These are phyloP conservation scores for Coelastrella sp. DNA, from an alignment of 139 green algal species.

Conservation along the genomic window DNA sequence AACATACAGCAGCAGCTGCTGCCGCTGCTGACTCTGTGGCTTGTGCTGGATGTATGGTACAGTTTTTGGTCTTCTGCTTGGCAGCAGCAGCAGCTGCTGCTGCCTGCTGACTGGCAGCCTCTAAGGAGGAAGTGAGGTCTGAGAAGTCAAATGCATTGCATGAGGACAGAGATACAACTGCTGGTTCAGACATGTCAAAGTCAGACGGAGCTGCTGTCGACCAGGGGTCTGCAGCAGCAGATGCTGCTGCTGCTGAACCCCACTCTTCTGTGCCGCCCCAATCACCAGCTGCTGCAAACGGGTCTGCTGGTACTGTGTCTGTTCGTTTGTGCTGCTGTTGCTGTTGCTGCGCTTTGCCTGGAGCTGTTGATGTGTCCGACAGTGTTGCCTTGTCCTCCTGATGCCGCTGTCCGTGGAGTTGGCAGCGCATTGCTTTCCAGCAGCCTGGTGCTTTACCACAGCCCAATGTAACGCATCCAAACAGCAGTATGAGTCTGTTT, in stretches of 20 bases:
- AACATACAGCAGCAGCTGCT: constrained; percentile 13
- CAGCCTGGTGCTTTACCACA: constrained; percentile 59
- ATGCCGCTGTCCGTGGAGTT: constrained; percentile 40
- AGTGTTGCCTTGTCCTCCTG: background rate
- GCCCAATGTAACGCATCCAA: constrained; percentile 55
- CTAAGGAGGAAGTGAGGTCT: constrained; percentile 63
- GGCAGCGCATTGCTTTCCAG: constrained; percentile 65
- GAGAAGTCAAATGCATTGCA: constrained; percentile 62
- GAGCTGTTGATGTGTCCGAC: no score
- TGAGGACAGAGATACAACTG: background rate
- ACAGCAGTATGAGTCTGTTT: constrained; percentile 57
- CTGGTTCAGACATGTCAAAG: background rate
- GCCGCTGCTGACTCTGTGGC: constrained; percentile 16
- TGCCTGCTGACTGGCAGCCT: constrained; percentile 35
- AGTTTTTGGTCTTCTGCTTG: background rate
- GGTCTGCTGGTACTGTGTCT: background rate
- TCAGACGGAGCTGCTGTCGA: background rate
- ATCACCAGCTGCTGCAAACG: constrained; percentile 13
- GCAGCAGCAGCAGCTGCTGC: constrained; percentile 10
- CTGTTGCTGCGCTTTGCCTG: background rate
- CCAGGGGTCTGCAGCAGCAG: constrained; percentile 2
- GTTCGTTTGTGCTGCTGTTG: constrained; percentile 47
- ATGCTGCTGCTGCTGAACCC: constrained; percentile 3
- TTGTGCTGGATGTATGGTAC: background rate
- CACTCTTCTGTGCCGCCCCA: constrained; percentile 14